Evolutionary conservation across 208 protist genomes (phyloP).

Genomic region (Acanthamoeba lenticulata): DNA sequence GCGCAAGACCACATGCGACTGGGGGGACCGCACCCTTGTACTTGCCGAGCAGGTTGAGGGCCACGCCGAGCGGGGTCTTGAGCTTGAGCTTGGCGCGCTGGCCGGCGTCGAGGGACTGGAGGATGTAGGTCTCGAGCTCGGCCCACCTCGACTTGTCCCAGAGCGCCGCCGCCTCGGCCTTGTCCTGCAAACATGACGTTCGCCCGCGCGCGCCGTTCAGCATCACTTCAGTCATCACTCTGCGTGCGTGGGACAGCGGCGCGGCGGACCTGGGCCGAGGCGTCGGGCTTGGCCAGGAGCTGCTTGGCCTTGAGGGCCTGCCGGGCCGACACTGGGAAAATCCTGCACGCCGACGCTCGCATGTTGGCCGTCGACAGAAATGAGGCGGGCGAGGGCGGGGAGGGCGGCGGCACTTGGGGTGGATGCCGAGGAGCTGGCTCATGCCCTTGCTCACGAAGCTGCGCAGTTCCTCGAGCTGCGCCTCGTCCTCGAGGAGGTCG

Average conservation of each 20-base stretch:
- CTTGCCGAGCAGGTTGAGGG: not conserved
- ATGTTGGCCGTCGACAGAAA: too few relatives aligned
- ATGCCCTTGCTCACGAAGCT: slow-evolving; percentile 26
- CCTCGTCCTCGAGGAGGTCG: slow-evolving; percentile 71
- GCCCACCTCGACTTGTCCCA: slow-evolving; percentile 69
- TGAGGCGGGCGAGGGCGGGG: too few relatives aligned
- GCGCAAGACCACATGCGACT: not conserved
- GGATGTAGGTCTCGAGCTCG: slow-evolving; percentile 72
- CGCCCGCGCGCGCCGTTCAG: too few relatives aligned
- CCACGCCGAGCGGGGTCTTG: slow-evolving; percentile 69
- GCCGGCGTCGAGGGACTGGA: slow-evolving; percentile 69
- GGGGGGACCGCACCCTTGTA: not conserved
- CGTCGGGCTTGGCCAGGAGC: not conserved
- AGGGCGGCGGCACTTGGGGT: not conserved
- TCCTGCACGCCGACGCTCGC: not conserved
- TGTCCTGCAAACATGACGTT: too few relatives aligned
- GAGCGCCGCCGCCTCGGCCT: not conserved
- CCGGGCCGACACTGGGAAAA: slow-evolving; percentile 72
- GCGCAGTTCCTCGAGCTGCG: not conserved
- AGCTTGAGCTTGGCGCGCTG: slow-evolving; percentile 72
- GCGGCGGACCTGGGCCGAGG: not conserved
- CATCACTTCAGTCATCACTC: not conserved
- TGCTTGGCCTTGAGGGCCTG: slow-evolving; percentile 73
- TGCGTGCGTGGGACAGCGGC: not conserved
- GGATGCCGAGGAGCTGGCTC: slow-evolving; percentile 8